phyloP scores from a whole-genome alignment of 768 basidiomycete genomes.

The Mycena galopus region DNA sequence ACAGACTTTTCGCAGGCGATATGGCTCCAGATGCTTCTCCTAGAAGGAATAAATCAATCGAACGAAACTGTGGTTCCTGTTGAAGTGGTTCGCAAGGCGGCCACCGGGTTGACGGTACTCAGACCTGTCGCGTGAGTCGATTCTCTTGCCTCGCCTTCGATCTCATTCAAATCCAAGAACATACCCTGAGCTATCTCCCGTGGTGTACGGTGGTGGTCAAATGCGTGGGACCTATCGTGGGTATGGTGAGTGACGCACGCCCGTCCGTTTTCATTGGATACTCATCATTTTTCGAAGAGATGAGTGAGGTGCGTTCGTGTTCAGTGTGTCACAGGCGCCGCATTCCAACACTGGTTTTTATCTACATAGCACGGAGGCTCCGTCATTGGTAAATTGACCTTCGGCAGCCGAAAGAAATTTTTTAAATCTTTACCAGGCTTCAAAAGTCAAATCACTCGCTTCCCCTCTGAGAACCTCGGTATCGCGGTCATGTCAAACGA shows the following conservation, averaged over 20 bases:
- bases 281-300: slow-evolving; percentile 25
- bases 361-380: slow-evolving; percentile 35
- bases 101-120: slow-evolving; percentile 40
- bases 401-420: too few relatives aligned
- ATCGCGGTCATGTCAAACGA: slow-evolving; percentile 47
- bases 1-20: slow-evolving; percentile 41
- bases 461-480: slow-evolving; percentile 38
- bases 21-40: slow-evolving; percentile 47
- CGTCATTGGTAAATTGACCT: slow-evolving; percentile 29
- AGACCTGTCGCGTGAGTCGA: slow-evolving; percentile 35
- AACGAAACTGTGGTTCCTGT: slow-evolving; percentile 43
- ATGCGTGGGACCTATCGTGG: slow-evolving; percentile 41
- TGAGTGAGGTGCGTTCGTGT: slow-evolving; percentile 28
- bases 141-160: neutral
- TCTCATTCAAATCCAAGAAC: neutral
- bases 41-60: slow-evolving; percentile 41
- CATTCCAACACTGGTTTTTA: neutral
- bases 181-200: slow-evolving; percentile 42
- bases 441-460: slow-evolving; percentile 36
- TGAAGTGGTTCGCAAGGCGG: slow-evolving; percentile 39
- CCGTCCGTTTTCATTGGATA: too few relatives aligned
- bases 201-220: slow-evolving; percentile 44
- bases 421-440: slow-evolving; percentile 39
- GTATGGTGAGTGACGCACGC: slow-evolving; percentile 34
- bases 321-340: too few relatives aligned